Evolutionary conservation across 2,329 filamentous ascomycete genomes (phyloP).

Genomic region (Penicillium janthinellum): DNA sequence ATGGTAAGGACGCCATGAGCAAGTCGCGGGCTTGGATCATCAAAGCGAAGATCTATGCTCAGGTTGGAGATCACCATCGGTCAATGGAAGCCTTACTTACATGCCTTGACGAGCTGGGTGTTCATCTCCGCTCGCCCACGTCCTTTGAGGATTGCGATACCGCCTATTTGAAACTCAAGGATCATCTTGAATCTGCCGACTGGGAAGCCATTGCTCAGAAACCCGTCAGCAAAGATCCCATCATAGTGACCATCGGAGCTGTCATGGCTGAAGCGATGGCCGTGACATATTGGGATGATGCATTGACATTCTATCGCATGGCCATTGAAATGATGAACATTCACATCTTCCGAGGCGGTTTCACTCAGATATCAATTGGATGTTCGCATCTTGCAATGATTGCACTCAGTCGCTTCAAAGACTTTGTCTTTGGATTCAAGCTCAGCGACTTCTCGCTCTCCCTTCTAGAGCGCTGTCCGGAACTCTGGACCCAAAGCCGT

Average conservation of each 20-base stretch:
- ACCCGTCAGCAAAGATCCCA: slow-evolving; percentile 47
- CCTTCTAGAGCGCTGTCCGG: slow-evolving; percentile 55
- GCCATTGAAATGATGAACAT: slow-evolving; percentile 60
- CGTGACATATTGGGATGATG: slow-evolving; percentile 63
- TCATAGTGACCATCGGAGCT: slow-evolving; percentile 51
- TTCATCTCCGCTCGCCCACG: slow-evolving; percentile 65
- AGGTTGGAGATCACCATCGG: slow-evolving; percentile 69
- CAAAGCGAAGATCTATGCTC: slow-evolving; percentile 75
- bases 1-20: slow-evolving; percentile 72
- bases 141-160: slow-evolving; percentile 76
- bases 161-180: slow-evolving; percentile 67
- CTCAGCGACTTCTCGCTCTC: slow-evolving; percentile 56
- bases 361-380: slow-evolving; percentile 60
- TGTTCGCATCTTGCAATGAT: slow-evolving; percentile 62
- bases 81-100: slow-evolving; percentile 71
- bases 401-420: slow-evolving; percentile 59
- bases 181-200: slow-evolving; percentile 62
- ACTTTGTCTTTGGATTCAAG: slow-evolving; percentile 56
- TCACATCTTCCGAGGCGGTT: slow-evolving; percentile 57
- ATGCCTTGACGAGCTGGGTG: slow-evolving; percentile 69
- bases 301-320: slow-evolving; percentile 61
- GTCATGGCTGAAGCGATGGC: slow-evolving; percentile 61
- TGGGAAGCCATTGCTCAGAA: slow-evolving; percentile 42
- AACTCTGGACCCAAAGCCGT: slow-evolving; percentile 57
- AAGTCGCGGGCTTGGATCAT: slow-evolving; percentile 84